Evolutionary conservation across 2,329 filamentous ascomycete species (phyloP), one percentile per base, ranked within the genome.

Genomic region (Sporothrix pseudoabietina): DNA sequence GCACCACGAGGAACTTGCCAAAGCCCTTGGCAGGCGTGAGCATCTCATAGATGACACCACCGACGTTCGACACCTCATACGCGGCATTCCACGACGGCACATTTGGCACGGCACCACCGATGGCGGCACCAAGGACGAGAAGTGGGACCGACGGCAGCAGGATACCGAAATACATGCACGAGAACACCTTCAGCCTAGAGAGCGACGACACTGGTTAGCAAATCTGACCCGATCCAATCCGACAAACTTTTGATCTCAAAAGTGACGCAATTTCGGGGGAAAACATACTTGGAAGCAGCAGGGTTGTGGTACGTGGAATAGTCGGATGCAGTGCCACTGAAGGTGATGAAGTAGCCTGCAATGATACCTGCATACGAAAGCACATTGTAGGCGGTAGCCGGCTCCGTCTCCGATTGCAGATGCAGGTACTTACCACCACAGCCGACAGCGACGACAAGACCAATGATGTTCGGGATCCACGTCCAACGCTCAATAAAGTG

Each of bases 281-380:
- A 35, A 30, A 19, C 8, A 12, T 16, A 83, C 78, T 82, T 80
- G 71, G 85, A 81, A 7, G 80, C 82, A 32, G 80, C 78, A 4
- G 85, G 84, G 69, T 83, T 81, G 79, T 88, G 85, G 76, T 89
- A 89, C 9, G 85, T 85, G n/a, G 85, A 84, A 74, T 88, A 88
- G 76, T 89, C 87, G n/a, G 85, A 87, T 0, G 83, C 84, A 4
- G 85, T 85, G 2, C 85, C 86, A 9, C 84, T 86, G 77, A 88
- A 89, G 0, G 85, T 86, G 74, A 89, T 81, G 61, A 89, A 85
- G 73, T 87, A 87, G 2, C 84, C 83, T 2, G 86, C 86, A 52
- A 86, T 85, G 63, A 86, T 76, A 30, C 84, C 81, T 10, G 81
- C 84, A 75, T 84, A 85, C 22, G 82, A 83, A 22, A 86, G 75